phyloP scores from a whole-genome alignment of 1,139 yeast species.

The Diutina rugosa region DNA sequence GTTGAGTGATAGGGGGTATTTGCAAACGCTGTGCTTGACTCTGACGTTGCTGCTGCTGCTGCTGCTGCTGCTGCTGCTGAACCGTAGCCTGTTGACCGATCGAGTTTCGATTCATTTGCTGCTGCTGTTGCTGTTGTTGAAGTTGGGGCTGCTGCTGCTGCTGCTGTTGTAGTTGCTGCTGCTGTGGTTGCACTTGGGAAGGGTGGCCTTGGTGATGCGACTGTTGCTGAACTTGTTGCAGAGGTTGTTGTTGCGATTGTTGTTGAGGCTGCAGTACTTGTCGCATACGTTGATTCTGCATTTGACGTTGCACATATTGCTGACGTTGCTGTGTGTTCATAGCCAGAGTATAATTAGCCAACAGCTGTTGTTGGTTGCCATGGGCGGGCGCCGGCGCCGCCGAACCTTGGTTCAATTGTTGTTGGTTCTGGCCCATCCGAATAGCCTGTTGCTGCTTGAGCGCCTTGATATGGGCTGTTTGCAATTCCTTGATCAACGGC shows the following conservation, averaged over 20 bases:
- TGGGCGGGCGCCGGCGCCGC: background rate
- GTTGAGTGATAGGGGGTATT: constrained; percentile 29
- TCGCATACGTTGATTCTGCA: constrained; percentile 5
- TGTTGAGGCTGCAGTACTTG: constrained; percentile 3
- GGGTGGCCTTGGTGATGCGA: constrained; percentile 5
- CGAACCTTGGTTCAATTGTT: constrained; percentile 8
- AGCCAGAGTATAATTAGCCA: background rate
- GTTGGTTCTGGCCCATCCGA: constrained; percentile 10
- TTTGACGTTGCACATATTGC: constrained; percentile 7
- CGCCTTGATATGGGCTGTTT: constrained; percentile 34
- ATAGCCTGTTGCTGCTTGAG: constrained; percentile 22
- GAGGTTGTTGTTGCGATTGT: constrained; percentile 2
- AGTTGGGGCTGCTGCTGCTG: constrained; percentile 5
- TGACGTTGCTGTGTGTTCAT: constrained; percentile 6
- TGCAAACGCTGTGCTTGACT: background rate
- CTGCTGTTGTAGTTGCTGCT: constrained; percentile 4
- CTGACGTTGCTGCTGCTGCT: background rate
- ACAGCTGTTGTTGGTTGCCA: constrained; percentile 12
- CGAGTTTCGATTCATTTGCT: background rate
- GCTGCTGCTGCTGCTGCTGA: background rate
- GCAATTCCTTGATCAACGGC: constrained; percentile 46
- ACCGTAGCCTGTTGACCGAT: background rate
- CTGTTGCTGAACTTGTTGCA: constrained; percentile 4
- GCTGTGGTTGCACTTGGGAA: constrained; percentile 6
- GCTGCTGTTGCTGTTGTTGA: constrained; percentile 5